These are phyloP conservation scores for Aspergillus glaucus DNA, from an alignment of 2,329 filamentous ascomycete genomes.

Conservation along the genomic window DNA sequence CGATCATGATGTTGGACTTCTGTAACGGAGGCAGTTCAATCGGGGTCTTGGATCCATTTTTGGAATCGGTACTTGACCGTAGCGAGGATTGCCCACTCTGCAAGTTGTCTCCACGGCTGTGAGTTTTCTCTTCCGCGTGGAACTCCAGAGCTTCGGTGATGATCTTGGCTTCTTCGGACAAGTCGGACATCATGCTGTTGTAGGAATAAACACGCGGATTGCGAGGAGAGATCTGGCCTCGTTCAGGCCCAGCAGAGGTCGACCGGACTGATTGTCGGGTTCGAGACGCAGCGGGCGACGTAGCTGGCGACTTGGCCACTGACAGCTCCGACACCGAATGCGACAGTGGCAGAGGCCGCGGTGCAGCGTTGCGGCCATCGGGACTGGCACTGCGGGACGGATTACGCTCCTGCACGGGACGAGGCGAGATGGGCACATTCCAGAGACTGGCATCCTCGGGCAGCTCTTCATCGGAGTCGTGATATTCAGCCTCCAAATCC, in stretches of 20 bases:
- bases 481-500: constrained; percentile 45
- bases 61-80: constrained; percentile 34
- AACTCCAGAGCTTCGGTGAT: constrained; percentile 55
- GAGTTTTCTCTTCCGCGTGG: constrained; percentile 47
- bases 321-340: constrained; percentile 30
- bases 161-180: constrained; percentile 55
- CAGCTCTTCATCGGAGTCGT: constrained; percentile 46
- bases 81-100: constrained; percentile 38
- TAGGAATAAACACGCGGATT: constrained; percentile 52
- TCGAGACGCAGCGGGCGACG: constrained; percentile 26
- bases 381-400: constrained; percentile 38
- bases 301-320: constrained; percentile 16
- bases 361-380: constrained; percentile 33
- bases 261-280: constrained; percentile 26
- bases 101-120: constrained; percentile 40
- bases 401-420: constrained; percentile 34
- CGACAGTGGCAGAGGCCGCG: constrained; percentile 37
- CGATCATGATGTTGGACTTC: constrained; percentile 59
- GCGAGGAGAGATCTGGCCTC: constrained; percentile 35
- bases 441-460: constrained; percentile 46
- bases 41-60: constrained; percentile 28
- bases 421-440: constrained; percentile 46
- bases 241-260: constrained; percentile 36
- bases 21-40: constrained; percentile 55
- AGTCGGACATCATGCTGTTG: constrained; percentile 50